Percentiles rank a stretch among this genome's conserved stretches.
phyloP scores from a whole-genome alignment of 148 eudicot species.

The Cornus kousa region DNA sequence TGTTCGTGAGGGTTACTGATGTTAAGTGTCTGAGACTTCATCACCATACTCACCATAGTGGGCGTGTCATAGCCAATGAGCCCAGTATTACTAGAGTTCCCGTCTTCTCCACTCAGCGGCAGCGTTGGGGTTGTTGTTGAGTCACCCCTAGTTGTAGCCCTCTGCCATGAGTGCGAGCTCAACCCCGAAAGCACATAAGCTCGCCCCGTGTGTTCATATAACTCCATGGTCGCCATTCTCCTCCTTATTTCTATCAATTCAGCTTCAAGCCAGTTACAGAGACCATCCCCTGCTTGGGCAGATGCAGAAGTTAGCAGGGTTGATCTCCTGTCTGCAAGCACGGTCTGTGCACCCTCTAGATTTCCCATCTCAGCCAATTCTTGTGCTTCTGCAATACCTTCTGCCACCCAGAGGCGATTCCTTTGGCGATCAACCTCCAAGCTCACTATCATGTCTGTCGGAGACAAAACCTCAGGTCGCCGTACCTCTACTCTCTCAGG shows the following conservation, averaged over 20 bases:
- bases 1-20: background rate
- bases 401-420: slow-evolving; percentile 27
- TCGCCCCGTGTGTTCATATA: slow-evolving; percentile 25
- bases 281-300: slow-evolving; percentile 24
- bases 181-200: slow-evolving; percentile 29
- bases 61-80: slow-evolving; percentile 15
- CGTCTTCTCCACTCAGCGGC: background rate
- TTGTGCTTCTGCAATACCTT: slow-evolving; percentile 27
- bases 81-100: slow-evolving; percentile 10
- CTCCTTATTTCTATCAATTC: slow-evolving; percentile 29
- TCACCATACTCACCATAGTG: slow-evolving; percentile 18
- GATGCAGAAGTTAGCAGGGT: slow-evolving; percentile 13
- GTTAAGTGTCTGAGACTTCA: slow-evolving; percentile 12
- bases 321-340: slow-evolving; percentile 15
- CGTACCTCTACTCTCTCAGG: slow-evolving; percentile 12
- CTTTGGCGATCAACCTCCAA: slow-evolving; percentile 33
- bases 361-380: slow-evolving; percentile 30
- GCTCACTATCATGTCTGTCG: slow-evolving; percentile 12
- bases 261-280: slow-evolving; percentile 21
- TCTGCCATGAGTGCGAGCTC: slow-evolving; percentile 27
- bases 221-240: slow-evolving; percentile 25
- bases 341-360: slow-evolving; percentile 20
- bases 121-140: background rate
- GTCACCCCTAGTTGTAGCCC: slow-evolving; percentile 34
- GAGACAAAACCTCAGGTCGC: slow-evolving; percentile 15